Percentiles rank a stretch among this genome's conserved stretches.
phyloP scores from a whole-genome alignment of 2,329 filamentous ascomycete genomes.

The Aphanocladium album region DNA sequence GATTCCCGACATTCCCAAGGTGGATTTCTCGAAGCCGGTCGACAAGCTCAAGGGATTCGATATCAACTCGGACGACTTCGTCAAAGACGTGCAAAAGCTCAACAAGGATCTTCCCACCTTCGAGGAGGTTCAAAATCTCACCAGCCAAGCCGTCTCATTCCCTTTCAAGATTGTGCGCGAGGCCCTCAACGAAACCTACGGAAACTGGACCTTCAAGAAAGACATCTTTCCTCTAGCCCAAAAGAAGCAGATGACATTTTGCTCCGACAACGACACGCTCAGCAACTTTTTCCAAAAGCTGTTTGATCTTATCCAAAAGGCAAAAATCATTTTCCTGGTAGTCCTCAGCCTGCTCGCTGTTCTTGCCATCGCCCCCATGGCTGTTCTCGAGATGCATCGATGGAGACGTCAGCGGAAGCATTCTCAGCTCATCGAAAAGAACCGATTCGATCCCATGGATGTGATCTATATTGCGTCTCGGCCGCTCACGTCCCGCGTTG shows the following conservation, averaged over 20 bases:
- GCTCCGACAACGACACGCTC: conserved; percentile 77
- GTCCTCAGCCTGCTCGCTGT: conserved; percentile 67
- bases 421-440: conserved; percentile 58
- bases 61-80: conserved; percentile 61
- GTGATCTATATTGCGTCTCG: conserved; percentile 82
- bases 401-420: conserved; percentile 70
- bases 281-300: conserved; percentile 77
- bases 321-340: conserved; percentile 71
- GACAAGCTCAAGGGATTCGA: conserved; percentile 64
- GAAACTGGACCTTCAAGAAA: conserved; percentile 71
- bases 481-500: conserved; percentile 67
- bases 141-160: conserved; percentile 64
- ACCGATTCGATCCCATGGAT: conserved; percentile 76
- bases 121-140: conserved; percentile 75
- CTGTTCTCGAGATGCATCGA: conserved; percentile 70
- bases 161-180: conserved; percentile 79
- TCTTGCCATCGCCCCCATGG: conserved; percentile 71
- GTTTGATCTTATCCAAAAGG: conserved; percentile 58
- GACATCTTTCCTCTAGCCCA: conserved; percentile 75
- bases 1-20: conserved; percentile 37
- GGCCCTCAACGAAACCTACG: conserved; percentile 65
- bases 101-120: conserved; percentile 81
- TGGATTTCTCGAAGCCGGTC: conserved; percentile 64
- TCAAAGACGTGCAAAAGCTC: conserved; percentile 64
- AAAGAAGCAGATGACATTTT: conserved; percentile 81